Base-by-base conservation (phyloP, 1,284 basidiomycete species). In the Austroboletus novae-zelandiae region DNA sequence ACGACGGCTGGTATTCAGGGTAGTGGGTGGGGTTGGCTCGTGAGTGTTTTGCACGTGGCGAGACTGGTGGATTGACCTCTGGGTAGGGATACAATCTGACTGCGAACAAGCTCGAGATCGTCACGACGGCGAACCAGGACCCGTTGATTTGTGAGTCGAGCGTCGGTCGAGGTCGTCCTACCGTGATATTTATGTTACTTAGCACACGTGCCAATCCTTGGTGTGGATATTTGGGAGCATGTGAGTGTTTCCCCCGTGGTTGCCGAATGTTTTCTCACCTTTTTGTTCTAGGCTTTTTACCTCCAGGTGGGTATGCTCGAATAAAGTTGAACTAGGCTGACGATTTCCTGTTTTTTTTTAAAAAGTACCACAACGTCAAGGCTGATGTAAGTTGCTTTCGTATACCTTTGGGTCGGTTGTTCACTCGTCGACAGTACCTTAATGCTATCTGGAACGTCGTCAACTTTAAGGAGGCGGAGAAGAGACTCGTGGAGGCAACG, bases 1-100 rank as follows among this genome's bases (percentile, higher is more conserved):
- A 77, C 81, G 37, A 89, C 92, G 40, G 80, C 83, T 47, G 87
- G 74, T 43, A 91, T 96, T 59, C 94, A 94, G 71, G 94, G 93
- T 42, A 92, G 89, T 48, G 92, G 93, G 52, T 96, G 93, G 94
- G 91, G 88, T 55, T 96, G 94, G 93, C 80, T 95, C 9, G 35
- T 37, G 35, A 7, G 35, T 37, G 25, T 17, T 10, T 34, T 34
- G 25, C 25, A 7, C 35, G 35, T n/a, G 35, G 32, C 13, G n/a
- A 17, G 14, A 17, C 14, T 9, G 11, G 18, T 14, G 25, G 11
- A 25, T 41, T 66, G n/a, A 67, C 4, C 2, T 11, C 3, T 89
- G 85, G 83, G 4, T 91, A 95, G 86, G 89, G 85, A 10, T 70
- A 78, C 52, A 86, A 89, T 73, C 74, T 80, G 9, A 52, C 67